These are phyloP conservation scores for Taiozyma sp. DNA, from an alignment of 1,139 yeast genomes.

Conservation along the genomic window DNA sequence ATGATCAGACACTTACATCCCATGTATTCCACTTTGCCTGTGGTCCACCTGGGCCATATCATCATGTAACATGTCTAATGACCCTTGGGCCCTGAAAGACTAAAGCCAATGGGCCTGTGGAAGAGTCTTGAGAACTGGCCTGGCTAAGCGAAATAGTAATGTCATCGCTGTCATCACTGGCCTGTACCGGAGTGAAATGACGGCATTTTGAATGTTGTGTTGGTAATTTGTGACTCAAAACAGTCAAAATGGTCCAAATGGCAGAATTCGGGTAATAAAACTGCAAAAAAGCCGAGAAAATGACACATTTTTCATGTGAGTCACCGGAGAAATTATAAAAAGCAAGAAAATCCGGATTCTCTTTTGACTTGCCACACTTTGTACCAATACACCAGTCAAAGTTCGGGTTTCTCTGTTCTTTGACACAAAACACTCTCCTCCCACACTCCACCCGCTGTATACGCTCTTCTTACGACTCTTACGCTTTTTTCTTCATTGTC, in stretches of 20 bases:
- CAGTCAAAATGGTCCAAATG: background rate
- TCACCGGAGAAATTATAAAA: background rate
- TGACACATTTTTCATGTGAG: background rate
- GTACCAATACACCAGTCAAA: background rate
- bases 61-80: too few relatives aligned
- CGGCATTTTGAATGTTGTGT: background rate
- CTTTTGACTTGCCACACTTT: background rate
- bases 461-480: background rate
- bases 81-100: too few relatives aligned
- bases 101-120: too few relatives aligned
- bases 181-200: background rate
- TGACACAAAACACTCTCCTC: background rate
- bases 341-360: background rate
- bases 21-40: too few relatives aligned
- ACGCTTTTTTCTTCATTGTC: background rate
- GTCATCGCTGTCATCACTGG: too few relatives aligned
- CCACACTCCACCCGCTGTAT: background rate
- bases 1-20: too few relatives aligned
- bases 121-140: too few relatives aligned
- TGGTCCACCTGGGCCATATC: too few relatives aligned
- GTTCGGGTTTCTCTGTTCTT: background rate
- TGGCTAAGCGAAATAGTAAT: too few relatives aligned
- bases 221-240: background rate
- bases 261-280: background rate
- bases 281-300: background rate